Evolutionary conservation across 192 early-diverging fungal genomes (phyloP).

Genomic region (Coemansia sp.): DNA sequence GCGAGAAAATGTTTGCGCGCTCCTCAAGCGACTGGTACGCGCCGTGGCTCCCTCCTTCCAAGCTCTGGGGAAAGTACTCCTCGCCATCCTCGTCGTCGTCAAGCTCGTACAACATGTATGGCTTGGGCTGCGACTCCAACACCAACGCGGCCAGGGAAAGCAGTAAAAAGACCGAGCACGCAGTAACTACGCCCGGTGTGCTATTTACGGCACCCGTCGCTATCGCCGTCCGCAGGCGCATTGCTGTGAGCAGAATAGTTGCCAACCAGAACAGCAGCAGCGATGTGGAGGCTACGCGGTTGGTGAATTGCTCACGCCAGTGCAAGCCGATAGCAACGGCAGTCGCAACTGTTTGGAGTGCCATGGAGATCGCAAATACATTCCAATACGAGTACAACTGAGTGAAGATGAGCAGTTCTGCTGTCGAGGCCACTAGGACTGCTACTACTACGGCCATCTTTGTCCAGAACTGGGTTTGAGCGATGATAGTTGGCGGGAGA

Average conservation of each 20-base stretch:
- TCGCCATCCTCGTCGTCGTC: constrained; percentile 22
- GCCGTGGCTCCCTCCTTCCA: neutral
- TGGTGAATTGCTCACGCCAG: constrained; percentile 32
- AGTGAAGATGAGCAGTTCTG: constrained; percentile 15
- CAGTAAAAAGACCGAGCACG: constrained; percentile 15
- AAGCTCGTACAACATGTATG: constrained; percentile 24
- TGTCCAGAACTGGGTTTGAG: constrained; percentile 21
- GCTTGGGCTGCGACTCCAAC: constrained; percentile 38
- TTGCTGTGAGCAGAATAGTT: constrained; percentile 20
- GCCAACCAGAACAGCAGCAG: constrained; percentile 53
- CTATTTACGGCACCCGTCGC: constrained; percentile 8
- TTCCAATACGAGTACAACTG: neutral
- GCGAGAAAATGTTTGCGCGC: constrained; percentile 78
- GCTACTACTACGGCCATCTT: constrained; percentile 20
- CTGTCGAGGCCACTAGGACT: constrained; percentile 24
- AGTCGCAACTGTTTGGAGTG: constrained; percentile 25
- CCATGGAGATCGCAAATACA: constrained; percentile 24
- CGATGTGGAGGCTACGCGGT: constrained; percentile 30
- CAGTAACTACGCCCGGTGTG: constrained; percentile 9
- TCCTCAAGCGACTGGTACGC: constrained; percentile 64
- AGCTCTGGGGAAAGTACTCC: neutral
- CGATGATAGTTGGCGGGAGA: constrained; percentile 13
- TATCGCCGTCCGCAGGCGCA: constrained; percentile 38
- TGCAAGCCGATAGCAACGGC: constrained; percentile 36
- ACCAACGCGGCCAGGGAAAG: constrained; percentile 32